Evolutionary conservation across 257 asterid genomes (phyloP).

Genomic region (Petunia secreta): DNA sequence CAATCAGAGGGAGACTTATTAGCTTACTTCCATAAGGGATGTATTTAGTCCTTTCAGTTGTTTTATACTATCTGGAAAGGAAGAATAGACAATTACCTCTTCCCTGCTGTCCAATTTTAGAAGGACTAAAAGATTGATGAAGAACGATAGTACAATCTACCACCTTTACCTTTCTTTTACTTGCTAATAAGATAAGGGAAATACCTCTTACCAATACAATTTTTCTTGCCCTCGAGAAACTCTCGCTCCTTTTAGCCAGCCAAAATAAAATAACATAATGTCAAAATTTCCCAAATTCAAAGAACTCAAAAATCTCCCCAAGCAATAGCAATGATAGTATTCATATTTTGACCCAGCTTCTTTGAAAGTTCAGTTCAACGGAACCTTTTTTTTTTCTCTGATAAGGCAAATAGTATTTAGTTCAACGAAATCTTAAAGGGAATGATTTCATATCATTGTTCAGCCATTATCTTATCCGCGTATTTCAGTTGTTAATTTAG

Average conservation of each 20-base stretch:
- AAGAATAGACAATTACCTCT: not conserved
- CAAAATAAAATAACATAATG: not conserved
- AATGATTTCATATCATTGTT: not conserved
- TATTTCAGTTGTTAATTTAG: not conserved
- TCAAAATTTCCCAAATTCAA: conserved; percentile 2
- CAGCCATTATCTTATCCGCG: conserved; percentile 16
- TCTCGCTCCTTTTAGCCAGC: not conserved
- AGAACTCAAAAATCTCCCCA: not conserved
- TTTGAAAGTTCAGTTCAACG: not conserved
- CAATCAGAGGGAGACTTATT: not conserved
- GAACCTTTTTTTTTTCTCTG: no score
- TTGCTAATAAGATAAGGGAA: not conserved
- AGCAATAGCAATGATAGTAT: conserved; percentile 16
- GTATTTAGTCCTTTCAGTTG: not conserved
- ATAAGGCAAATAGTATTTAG: no score
- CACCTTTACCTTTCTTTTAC: conserved; percentile 6
- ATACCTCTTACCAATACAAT: conserved; percentile 18
- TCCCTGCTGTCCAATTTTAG: not conserved
- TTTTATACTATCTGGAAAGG: conserved; percentile 4
- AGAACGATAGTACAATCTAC: not conserved
- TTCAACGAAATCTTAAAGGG: not conserved
- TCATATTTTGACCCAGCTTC: not conserved
- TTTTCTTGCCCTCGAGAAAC: not conserved
- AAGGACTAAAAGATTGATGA: not conserved
- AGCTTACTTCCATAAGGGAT: not conserved